Evolutionary conservation across 164 flowering plant species (phyloP).

Genomic region (Santalum album): DNA sequence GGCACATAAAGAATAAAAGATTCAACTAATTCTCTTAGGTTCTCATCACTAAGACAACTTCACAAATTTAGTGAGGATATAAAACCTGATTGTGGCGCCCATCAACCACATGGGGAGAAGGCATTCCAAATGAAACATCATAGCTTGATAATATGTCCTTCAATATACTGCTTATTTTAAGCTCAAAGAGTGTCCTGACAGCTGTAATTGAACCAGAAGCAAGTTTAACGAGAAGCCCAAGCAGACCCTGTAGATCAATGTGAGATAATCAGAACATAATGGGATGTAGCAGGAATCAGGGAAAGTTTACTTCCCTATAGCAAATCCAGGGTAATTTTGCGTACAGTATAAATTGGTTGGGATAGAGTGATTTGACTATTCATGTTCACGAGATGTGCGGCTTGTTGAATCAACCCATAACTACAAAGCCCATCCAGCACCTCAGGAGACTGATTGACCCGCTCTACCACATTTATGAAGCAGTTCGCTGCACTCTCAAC

Average conservation of each 20-base stretch:
- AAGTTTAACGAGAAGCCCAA: constrained; percentile 64
- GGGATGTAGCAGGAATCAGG: not conserved
- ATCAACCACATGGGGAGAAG: constrained; percentile 32
- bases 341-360: constrained; percentile 49
- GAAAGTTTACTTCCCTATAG: constrained; percentile 1
- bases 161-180: constrained; percentile 52
- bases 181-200: constrained; percentile 62
- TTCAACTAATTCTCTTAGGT: too few relatives aligned
- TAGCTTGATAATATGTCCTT: constrained; percentile 50
- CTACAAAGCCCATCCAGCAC: constrained; percentile 61
- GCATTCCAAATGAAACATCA: constrained; percentile 41
- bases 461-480: constrained; percentile 57
- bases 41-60: too few relatives aligned
- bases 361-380: constrained; percentile 45
- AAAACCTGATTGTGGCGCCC: constrained; percentile 55
- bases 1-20: too few relatives aligned
- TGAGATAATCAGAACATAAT: not conserved
- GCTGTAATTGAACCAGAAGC: constrained; percentile 64
- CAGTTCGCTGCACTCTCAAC: constrained; percentile 66
- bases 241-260: constrained; percentile 53
- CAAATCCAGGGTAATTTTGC: constrained; percentile 5
- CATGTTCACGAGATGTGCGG: constrained; percentile 39
- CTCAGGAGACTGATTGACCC: constrained; percentile 37
- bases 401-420: constrained; percentile 61
- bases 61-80: not conserved